Conservation (phyloP, 768 basidiomycete genomes). For the Russula virescens region DNA sequence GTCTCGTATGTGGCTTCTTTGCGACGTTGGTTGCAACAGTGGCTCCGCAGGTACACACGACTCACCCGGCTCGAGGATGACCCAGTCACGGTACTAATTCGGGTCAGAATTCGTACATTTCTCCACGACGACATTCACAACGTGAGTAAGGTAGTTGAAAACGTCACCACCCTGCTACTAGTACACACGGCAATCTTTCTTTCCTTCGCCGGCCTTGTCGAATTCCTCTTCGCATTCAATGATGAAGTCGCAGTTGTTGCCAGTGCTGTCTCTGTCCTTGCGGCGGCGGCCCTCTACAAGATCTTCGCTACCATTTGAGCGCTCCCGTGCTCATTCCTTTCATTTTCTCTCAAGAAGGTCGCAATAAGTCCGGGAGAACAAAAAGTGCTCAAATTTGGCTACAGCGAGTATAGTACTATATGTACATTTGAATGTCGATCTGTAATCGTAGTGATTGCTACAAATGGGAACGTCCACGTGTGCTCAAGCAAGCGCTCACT, state of each 20-base stretch:
- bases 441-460: no score
- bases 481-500: no score
- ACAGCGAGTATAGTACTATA: no score
- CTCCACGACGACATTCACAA: background rate
- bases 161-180: conserved; percentile 1
- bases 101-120: conserved; percentile 3
- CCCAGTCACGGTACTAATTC: background rate
- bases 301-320: no score
- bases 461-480: no score
- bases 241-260: background rate
- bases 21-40: conserved; percentile 8
- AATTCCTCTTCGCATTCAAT: conserved; percentile 2
- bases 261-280: background rate
- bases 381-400: no score
- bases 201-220: background rate
- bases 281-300: no score
- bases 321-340: no score
- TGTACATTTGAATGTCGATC: no score
- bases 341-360: no score
- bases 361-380: no score
- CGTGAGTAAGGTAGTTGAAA: background rate
- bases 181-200: conserved; percentile 6
- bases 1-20: background rate
- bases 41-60: conserved; percentile 6
- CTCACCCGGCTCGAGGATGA: background rate